Base-by-base conservation (phyloP, 306 rosid species). In the Cucumis melo region DNA sequence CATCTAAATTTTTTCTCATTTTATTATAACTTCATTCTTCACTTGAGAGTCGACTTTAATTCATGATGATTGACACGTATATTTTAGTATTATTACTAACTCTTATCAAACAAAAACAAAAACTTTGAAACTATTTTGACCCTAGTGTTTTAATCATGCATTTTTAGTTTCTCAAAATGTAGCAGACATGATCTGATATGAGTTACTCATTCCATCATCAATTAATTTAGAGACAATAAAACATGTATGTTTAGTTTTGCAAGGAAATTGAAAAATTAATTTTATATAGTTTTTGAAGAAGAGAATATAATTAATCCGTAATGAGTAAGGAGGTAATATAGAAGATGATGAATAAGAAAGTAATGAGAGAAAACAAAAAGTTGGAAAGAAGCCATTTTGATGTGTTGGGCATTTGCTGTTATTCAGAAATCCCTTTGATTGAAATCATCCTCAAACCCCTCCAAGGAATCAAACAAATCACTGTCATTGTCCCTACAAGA, bases 331-430 rank as follows among this genome's bases (percentile, higher is more conserved):
- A 32, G 23, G 44, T 16, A 36, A 36, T 19, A 15, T 24, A 36
- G 71, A 36, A 66, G 53, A 46, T 2, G 6, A 46, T 12, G 17
- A 41, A 66, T 7, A 61, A 32, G 54, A 42, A 38, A 39, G 17
- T 34, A n/a, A 17, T 2, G 10, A n/a, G 34, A 67, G 74, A 67
- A 20, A 67, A 67, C 54, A 67, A 67, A 14, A 67, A 67, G 7
- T 19, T 85, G 58, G 86, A 91, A 81, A 91, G 85, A 65, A 94
- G 90, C 83, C 88, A 94, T 76, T 91, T 91, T 64, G 97, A 94
- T 71, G 97, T 91, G 62, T 27, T 94, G 75, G 98, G 97, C 0
- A 23, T 94, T 32, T 94, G 98, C 53, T 94, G 98, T 41, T 90
- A 97, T 0, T 94, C 98, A 0, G 98, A 94, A 79, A 86, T 90